These are phyloP conservation scores for Penicillium sp. DNA, from an alignment of 2,329 filamentous ascomycete species.

Conservation along the genomic window DNA sequence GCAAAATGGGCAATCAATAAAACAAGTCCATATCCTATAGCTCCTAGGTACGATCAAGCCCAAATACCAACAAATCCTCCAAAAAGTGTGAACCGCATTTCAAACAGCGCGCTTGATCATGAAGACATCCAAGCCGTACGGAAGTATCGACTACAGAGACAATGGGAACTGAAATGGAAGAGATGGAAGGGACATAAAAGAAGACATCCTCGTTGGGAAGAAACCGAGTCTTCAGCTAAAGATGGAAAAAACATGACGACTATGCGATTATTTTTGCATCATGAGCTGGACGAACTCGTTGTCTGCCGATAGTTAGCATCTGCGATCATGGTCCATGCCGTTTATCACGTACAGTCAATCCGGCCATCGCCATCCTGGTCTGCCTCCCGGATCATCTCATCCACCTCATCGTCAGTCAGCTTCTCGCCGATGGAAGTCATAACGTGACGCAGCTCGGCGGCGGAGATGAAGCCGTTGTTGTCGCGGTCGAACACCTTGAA, in stretches of 20 bases:
- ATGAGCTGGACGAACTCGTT: conserved; percentile 92
- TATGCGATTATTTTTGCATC: conserved; percentile 76
- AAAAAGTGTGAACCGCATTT: conserved; percentile 15
- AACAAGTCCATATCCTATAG: conserved; percentile 12
- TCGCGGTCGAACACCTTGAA: conserved; percentile 90
- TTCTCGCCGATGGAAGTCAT: conserved; percentile 93
- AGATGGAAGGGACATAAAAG: conserved; percentile 11
- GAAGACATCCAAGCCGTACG: conserved; percentile 20
- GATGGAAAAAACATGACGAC: conserved; percentile 21
- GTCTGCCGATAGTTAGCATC: conserved; percentile 52
- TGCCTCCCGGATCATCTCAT: conserved; percentile 89
- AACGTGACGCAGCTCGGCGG: conserved; percentile 80
- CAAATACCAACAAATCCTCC: conserved; percentile 8
- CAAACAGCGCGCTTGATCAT: conserved; percentile 25
- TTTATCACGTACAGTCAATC: conserved; percentile 67
- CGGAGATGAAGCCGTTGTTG: conserved; percentile 88
- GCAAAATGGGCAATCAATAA: not conserved
- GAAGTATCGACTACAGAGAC: conserved; percentile 28
- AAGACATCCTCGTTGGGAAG: conserved; percentile 21
- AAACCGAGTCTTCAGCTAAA: conserved; percentile 29
- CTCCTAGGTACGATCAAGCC: conserved; percentile 9
- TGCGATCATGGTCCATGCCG: not conserved
- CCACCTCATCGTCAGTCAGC: conserved; percentile 83
- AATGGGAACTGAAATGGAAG: conserved; percentile 23
- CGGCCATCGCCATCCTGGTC: conserved; percentile 85